Percentiles rank a stretch among this genome's conserved stretches.
Conservation (phyloP, 228 moss, liverwort and hornwort genomes). For the Sphagnum magellanicum region DNA sequence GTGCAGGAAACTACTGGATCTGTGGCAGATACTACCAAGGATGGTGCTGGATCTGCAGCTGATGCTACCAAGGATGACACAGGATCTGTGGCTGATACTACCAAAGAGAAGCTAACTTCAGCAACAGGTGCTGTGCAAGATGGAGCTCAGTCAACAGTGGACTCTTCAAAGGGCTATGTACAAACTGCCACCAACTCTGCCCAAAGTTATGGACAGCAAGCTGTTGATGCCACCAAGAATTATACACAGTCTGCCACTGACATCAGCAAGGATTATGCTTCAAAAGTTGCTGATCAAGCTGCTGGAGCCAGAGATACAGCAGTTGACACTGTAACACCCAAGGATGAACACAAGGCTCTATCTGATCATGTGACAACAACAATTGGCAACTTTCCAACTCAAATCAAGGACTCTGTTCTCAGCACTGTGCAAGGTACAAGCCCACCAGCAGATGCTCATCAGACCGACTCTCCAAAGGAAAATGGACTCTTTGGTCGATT, state of each 20-base stretch:
- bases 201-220: background rate
- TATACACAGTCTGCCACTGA: background rate
- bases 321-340: slow-evolving; percentile 15
- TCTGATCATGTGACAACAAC: slow-evolving; percentile 18
- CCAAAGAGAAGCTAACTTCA: too few species aligned
- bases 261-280: slow-evolving; percentile 1
- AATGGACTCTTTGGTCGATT: slow-evolving; percentile 14
- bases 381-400: slow-evolving; percentile 4
- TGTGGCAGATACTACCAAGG: slow-evolving; percentile 6
- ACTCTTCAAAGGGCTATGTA: slow-evolving; percentile 1
- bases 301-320: slow-evolving; percentile 6
- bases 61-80: background rate
- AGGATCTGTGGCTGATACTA: background rate
- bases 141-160: background rate
- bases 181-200: background rate
- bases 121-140: too few species aligned
- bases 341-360: slow-evolving; percentile 18
- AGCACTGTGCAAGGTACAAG: slow-evolving; percentile 3
- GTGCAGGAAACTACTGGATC: background rate
- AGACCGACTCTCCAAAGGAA: slow-evolving; percentile 9
- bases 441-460: background rate
- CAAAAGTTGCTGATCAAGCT: background rate
- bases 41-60: background rate
- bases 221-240: slow-evolving; percentile 3
- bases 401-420: slow-evolving; percentile 7